Evolutionary conservation across 2,329 filamentous ascomycete species (phyloP), one percentile per base, ranked within the genome.

Genomic region (Gliomastix tumulicola): DNA sequence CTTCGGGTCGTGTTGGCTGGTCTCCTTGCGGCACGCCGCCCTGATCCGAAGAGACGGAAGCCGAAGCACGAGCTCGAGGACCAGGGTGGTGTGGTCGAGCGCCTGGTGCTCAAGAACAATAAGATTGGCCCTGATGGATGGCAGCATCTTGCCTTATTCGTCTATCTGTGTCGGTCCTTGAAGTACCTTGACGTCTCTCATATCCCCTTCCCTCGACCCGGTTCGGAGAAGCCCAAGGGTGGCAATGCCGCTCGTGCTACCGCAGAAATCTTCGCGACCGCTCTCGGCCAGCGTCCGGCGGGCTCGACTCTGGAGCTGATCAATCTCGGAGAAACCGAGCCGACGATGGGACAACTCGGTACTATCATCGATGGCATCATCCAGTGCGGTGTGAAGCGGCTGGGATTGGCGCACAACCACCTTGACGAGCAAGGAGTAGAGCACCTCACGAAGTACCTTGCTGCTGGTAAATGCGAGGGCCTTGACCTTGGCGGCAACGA

Each of bases 401-500:
- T 97, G 3, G 87, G 89, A 2, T 71, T 97, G 21, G 88, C 89
- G 6, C 82, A 86, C 38, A 96, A 95, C 49, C 67, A 79, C 21
- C 71, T 98, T 20, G 81, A 85, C 36, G 69, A 73, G 6, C 79
- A 84, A 48, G 86, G 85, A 1, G 62, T 96, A 35, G 70, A 77
- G 36, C 82, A 94, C 51, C 75, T 96, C 21, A 72, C 83, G 21
- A 76, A 76, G 37, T 97, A 89, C 53, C 59, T 97, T 16, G 73
- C 78, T 20, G 79, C 79, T 17, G 83, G 84, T 0, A 73, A 81
- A 35, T 97, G 90, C 48, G 84, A 94, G 56, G 90, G 88, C 6
- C 69, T 98, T 5, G 92, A 97, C 56, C 63, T 97, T 11, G 88
- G 88, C 28, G 87, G 88, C 18, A 97, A 97, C 49, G 78, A 92